Conservation (phyloP, 163 green algal genomes). For the Volvox carteri region DNA sequence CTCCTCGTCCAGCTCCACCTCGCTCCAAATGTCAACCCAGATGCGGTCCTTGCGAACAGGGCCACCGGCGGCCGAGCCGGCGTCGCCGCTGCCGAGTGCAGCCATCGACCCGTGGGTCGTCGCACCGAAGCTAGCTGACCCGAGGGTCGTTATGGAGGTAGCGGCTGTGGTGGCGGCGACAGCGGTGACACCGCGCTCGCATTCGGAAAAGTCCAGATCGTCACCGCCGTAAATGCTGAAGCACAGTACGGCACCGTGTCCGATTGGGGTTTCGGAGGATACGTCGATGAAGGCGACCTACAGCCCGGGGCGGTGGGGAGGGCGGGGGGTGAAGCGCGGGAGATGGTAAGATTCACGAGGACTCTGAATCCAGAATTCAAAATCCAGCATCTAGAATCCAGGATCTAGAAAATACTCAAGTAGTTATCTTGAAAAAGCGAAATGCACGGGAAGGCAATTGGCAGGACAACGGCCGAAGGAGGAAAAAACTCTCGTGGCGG, state of each 20-base stretch:
- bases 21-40: slow-evolving; percentile 65
- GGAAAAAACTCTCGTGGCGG: too few species aligned
- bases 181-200: too few species aligned
- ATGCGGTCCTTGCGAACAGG: slow-evolving; percentile 45
- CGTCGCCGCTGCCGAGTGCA: background rate
- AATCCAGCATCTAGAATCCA: background rate
- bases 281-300: slow-evolving; percentile 92
- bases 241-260: slow-evolving; percentile 93
- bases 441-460: too few species aligned
- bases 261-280: slow-evolving; percentile 87
- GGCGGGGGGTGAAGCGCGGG: too few species aligned
- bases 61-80: background rate
- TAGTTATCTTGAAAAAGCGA: background rate
- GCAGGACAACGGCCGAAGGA: too few species aligned
- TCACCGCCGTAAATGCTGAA: slow-evolving; percentile 91
- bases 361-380: background rate
- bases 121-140: background rate
- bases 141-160: slow-evolving; percentile 9
- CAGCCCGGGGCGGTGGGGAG: background rate
- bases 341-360: too few species aligned
- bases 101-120: background rate
- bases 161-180: slow-evolving; percentile 5
- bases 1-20: slow-evolving; percentile 51
- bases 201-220: slow-evolving; percentile 32
- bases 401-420: background rate